Evolutionary conservation across 352 stramenopile genomes (phyloP).

Genomic region (Ophiocytium majus): DNA sequence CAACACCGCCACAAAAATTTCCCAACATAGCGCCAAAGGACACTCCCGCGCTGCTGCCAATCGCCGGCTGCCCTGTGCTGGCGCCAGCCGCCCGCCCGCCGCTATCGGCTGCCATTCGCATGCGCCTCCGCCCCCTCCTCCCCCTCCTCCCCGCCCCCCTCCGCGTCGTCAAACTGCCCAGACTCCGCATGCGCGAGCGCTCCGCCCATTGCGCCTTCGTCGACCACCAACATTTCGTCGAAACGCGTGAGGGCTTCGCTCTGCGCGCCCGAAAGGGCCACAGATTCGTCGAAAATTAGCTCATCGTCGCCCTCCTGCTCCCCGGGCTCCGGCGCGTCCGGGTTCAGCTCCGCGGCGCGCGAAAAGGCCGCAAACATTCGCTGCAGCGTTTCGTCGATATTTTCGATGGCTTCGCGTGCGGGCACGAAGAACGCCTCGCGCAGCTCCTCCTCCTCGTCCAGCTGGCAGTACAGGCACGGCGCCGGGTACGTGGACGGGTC

Average conservation of each 20-base stretch:
- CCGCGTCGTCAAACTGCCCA: conserved; percentile 7
- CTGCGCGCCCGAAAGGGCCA: background rate
- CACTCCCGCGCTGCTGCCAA: too few relatives aligned
- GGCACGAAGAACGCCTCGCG: conserved; percentile 56
- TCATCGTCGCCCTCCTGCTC: conserved; percentile 36
- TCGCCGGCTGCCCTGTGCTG: too few relatives aligned
- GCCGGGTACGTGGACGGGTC: conserved; percentile 46
- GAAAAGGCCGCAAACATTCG: conserved; percentile 55
- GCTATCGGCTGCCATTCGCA: too few relatives aligned
- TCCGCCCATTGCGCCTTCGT: background rate
- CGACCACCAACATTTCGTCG: background rate
- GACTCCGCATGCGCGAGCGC: background rate
- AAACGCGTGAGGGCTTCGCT: background rate
- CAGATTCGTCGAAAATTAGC: conserved; percentile 48
- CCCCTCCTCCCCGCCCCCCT: background rate
- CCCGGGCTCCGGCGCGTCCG: conserved; percentile 40
- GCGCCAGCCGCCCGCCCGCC: too few relatives aligned
- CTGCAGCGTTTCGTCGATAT: conserved; percentile 35
- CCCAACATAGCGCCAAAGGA: too few relatives aligned
- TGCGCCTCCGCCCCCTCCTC: background rate
- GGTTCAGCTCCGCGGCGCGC: conserved; percentile 49
- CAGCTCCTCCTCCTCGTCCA: conserved; percentile 55
- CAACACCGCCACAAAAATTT: too few relatives aligned
- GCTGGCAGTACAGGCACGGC: conserved; percentile 57
- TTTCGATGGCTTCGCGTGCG: conserved; percentile 25